phyloP scores from a whole-genome alignment of 176 grass and related monocot species.

The Eleusine indica region DNA sequence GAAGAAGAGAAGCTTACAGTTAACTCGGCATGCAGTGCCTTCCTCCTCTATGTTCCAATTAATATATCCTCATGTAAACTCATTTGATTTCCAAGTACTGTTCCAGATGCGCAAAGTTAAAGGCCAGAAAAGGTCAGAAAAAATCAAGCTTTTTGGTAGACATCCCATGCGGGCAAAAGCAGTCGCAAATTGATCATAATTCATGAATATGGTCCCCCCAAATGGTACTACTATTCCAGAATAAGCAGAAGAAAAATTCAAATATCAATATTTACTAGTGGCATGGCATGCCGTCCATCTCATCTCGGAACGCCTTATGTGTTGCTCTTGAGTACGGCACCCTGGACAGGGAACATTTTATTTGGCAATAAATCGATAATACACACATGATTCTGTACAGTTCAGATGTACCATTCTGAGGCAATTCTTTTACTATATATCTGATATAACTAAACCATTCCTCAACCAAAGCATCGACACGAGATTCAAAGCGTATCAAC shows the following conservation, averaged over 20 bases:
- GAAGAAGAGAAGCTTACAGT: too few species aligned
- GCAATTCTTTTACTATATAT: too few species aligned
- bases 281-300: not conserved
- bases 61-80: not conserved
- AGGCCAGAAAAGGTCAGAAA: slow-evolving; percentile 20
- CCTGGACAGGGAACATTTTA: not conserved
- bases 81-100: not conserved
- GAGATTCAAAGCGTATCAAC: too few species aligned
- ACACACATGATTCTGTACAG: not conserved
- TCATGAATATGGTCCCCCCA: slow-evolving; percentile 22
- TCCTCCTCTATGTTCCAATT: not conserved
- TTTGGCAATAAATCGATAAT: not conserved
- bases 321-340: too few species aligned
- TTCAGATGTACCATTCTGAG: not conserved
- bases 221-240: not conserved
- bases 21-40: not conserved
- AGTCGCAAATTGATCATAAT: slow-evolving; percentile 24
- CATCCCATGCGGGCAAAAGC: slow-evolving; percentile 31
- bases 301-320: too few species aligned
- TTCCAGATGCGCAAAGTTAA: slow-evolving; percentile 18
- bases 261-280: not conserved
- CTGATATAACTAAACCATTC: not conserved
- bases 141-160: slow-evolving; percentile 41
- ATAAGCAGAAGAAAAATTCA: not conserved
- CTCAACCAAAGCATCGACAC: not conserved